Conservation (phyloP, 768 basidiomycete genomes). For the Melanogaster broomeanus region DNA sequence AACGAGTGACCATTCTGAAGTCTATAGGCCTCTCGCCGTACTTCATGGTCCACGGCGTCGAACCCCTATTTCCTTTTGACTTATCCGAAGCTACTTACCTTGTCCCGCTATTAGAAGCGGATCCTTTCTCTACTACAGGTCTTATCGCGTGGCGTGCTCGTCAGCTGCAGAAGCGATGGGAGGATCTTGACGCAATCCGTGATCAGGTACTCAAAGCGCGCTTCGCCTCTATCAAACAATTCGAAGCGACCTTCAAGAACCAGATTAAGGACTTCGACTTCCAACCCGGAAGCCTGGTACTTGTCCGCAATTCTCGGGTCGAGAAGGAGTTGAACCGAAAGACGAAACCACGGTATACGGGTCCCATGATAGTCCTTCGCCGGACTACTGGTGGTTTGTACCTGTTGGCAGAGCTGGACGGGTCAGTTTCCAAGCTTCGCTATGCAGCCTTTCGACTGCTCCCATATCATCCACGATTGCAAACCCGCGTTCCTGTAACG, state of each 20-base stretch:
- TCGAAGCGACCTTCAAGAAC: background rate
- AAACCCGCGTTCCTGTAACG: background rate
- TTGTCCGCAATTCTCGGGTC: background rate
- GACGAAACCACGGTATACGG: constrained; percentile 22
- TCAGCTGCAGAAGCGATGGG: background rate
- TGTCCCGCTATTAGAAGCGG: background rate
- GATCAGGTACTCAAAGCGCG: too few relatives aligned
- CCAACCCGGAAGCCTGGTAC: background rate
- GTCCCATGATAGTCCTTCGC: constrained; percentile 25
- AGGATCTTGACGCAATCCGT: too few relatives aligned
- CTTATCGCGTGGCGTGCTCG: background rate
- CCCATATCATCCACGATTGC: constrained; percentile 10
- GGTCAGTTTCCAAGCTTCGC: constrained; percentile 10
- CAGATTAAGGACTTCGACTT: background rate
- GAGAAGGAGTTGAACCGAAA: constrained; percentile 23
- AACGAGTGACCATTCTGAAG: constrained; percentile 13
- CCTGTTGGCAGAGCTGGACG: constrained; percentile 27
- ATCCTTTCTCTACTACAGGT: background rate
- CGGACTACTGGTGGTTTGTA: constrained; percentile 24
- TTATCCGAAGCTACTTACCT: constrained; percentile 26
- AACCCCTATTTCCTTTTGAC: constrained; percentile 32
- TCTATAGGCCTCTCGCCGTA: background rate
- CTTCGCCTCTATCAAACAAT: too few relatives aligned
- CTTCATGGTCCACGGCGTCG: constrained; percentile 21
- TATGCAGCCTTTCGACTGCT: constrained; percentile 24